Base-by-base conservation (phyloP, 495 filamentous ascomycete genomes). In the Terfezia boudieri region DNA sequence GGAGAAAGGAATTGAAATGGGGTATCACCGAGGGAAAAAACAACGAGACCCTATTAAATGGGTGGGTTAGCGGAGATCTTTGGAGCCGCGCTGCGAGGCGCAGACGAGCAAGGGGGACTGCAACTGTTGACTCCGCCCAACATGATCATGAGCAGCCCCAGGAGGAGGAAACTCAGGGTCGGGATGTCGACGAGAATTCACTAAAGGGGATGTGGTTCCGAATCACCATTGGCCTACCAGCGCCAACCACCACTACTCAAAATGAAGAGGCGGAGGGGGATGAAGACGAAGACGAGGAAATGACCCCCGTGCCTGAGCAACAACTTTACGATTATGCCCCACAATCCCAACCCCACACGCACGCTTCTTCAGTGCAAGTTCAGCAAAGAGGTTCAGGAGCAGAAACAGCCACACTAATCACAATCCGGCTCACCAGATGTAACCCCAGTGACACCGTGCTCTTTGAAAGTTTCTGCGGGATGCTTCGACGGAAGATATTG, bases 391-490 rank as follows among this genome's bases (percentile, higher is more conserved):
- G 26, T 5, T 32, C 26, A 7, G 26, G 26, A 32, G 20, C 20
- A 20, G 20, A 20, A 1, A 32, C 2, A 32, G 26, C 26, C 26
- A 32, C 26, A 32, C 26, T 5, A 32, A 32, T 32, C 26, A 32
- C 26, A 32, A 4, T 32, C 26, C 26, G 26, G 26, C 26, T 32
- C 4, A 32, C 7, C 26, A 32, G 26, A 32, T 32, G 26, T 32
- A 32, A 32, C 4, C 26, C 26, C 26, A 32, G 2, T 20, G 84
- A 96, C 53, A 68, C 72, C 5, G 75, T 80, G 7, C 58, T 94
- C 4, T 95, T 92, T 66, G 86, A 93, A 68, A 94, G 87, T 62
- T 83, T 96, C 57, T 82, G 79, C 55, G 88, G 85, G 0, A 83
- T 87, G 74, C 52, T 94, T 53, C 78, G 78, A 59, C 56, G 62